A percentile compares a stretch with the other conserved stretches of the same genome.
These are phyloP conservation scores for Calonectria naviculata DNA, from an alignment of 2,329 filamentous ascomycete genomes.

Conservation along the genomic window DNA sequence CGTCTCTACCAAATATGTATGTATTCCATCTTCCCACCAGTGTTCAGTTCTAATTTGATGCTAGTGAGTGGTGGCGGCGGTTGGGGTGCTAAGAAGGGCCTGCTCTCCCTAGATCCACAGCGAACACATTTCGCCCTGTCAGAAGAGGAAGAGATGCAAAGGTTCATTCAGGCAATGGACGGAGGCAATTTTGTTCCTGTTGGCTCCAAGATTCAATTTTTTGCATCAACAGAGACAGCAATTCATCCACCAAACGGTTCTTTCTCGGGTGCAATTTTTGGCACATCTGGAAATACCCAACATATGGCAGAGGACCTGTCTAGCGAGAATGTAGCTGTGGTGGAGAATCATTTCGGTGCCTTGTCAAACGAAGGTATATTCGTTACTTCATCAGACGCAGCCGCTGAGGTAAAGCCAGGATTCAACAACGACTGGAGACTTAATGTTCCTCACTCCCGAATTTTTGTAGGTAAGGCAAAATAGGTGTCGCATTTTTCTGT, in stretches of 20 bases:
- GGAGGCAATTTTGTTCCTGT: conserved; percentile 66
- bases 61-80: conserved; percentile 83
- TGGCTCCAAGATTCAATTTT: conserved; percentile 76
- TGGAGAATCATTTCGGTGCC: conserved; percentile 68
- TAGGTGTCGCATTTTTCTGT: not conserved
- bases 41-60: conserved; percentile 27
- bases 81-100: conserved; percentile 83
- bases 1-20: conserved; percentile 55
- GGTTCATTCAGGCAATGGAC: conserved; percentile 62
- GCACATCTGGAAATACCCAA: conserved; percentile 41
- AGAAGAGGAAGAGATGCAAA: conserved; percentile 63
- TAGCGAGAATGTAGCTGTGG: conserved; percentile 26
- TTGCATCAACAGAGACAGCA: conserved; percentile 54
- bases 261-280: conserved; percentile 44
- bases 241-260: conserved; percentile 31
- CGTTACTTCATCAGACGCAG: conserved; percentile 46
- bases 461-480: conserved; percentile 35
- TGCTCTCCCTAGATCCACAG: conserved; percentile 82
- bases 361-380: conserved; percentile 71
- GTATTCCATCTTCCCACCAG: not conserved
- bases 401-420: conserved; percentile 38
- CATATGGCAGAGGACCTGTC: conserved; percentile 11
- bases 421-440: conserved; percentile 47
- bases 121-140: conserved; percentile 57
- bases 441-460: conserved; percentile 47